Base-by-base conservation (phyloP, 2,329 filamentous ascomycete genomes). In the Diplodia seriata region DNA sequence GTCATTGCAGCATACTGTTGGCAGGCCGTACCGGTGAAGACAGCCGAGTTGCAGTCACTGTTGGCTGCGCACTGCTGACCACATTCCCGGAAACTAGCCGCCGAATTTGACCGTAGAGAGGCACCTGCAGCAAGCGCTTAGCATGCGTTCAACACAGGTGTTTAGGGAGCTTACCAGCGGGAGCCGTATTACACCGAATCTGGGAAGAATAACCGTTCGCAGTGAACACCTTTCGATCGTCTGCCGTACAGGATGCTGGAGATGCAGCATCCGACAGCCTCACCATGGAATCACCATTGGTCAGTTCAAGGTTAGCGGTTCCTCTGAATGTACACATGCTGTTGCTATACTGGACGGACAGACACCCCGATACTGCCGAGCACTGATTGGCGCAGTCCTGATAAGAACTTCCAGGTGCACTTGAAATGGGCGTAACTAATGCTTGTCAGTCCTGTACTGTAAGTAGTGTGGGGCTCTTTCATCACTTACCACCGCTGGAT, bases 331-430 rank as follows among this genome's bases (percentile, higher is more conserved):
- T 29, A 31, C 51, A 54, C 29, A 9, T 29, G 51, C 26, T 31
- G 26, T 18, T 31, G 12, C 5, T 14, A 18, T 29, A 54, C 12
- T 8, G 4, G 23, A 54, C 51, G 14, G 51, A 31, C 23, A 29
- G 20, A 12, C 51, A 54, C 23, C 29, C 23, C 12, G 23, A 29
- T 15, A 33, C 14, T 18, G 26, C 18, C 9, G 26, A 26, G 23
- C 51, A 54, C 23, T 54, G 51, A 31, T 54, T 54, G 26, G 51
- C 51, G 51, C 51, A 54, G 29, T 54, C 51, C 18, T 54, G 51
- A 7, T 54, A 54, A 18, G 11, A 29, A 18, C 7, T 31, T 14
- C 51, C 51, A 5, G 51, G 26, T 9, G 29, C 51, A 54, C 20
- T 54, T 18, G 23, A 26, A 31, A 54, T 31, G 20, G 51, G 20